These are phyloP conservation scores for Bassia scoparia DNA, from an alignment of 148 eudicot genomes.

Conservation along the genomic window DNA sequence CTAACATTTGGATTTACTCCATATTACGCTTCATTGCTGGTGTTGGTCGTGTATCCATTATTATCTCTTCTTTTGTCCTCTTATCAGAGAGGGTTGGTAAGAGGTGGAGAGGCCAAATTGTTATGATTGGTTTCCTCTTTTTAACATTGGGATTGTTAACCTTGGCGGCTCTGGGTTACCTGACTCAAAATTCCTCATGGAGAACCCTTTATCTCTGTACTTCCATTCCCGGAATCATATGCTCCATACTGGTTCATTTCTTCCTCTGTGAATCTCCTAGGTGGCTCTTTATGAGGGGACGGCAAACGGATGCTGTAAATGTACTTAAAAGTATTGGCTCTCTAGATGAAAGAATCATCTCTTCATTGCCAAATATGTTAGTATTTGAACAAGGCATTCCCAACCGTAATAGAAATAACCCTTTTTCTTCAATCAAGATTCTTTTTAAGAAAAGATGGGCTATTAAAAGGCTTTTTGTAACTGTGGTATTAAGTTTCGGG, in stretches of 20 bases:
- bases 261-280: conserved; percentile 31
- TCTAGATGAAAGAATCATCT: neutral
- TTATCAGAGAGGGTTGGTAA: conserved; percentile 24
- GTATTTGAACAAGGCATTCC: conserved; percentile 3
- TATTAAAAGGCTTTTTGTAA: conserved; percentile 15
- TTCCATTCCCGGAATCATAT: conserved; percentile 23
- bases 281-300: conserved; percentile 26
- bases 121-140: conserved; percentile 18
- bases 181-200: conserved; percentile 22
- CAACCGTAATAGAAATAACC: neutral
- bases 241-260: conserved; percentile 4
- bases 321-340: conserved; percentile 18
- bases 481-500: conserved; percentile 29
- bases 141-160: conserved; percentile 22
- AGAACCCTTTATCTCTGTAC: conserved; percentile 26
- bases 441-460: conserved; percentile 28
- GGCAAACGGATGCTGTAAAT: conserved; percentile 10
- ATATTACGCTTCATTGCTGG: conserved; percentile 24
- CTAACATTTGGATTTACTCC: conserved; percentile 24
- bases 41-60: conserved; percentile 23
- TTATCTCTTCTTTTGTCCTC: conserved; percentile 22
- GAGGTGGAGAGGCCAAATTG: conserved; percentile 24
- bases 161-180: conserved; percentile 16
- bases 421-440: conserved; percentile 19
- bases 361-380: conserved; percentile 6